phyloP scores from a whole-genome alignment of 495 filamentous ascomycete species.

The Xylaria curta region DNA sequence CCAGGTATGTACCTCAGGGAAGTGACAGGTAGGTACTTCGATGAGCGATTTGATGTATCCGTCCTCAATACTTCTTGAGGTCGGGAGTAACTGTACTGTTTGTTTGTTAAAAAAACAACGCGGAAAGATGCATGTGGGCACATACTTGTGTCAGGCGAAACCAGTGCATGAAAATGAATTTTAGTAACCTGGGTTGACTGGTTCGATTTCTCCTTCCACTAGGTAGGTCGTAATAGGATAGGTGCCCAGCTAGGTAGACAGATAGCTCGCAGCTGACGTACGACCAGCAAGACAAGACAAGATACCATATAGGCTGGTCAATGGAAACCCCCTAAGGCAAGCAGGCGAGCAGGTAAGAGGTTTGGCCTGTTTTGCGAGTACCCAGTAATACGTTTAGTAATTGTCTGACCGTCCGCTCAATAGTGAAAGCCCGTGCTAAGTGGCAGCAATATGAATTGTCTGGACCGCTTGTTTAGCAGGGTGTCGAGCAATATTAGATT shows the following conservation, averaged over 20 bases:
- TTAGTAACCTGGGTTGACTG: neutral
- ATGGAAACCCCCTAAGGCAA: neutral
- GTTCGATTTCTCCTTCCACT: neutral
- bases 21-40: neutral
- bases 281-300: neutral
- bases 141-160: conserved; percentile 1
- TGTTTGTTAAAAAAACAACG: conserved; percentile 3
- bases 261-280: neutral
- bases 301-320: neutral
- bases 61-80: neutral
- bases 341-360: neutral
- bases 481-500: neutral
- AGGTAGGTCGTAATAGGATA: conserved; percentile 4
- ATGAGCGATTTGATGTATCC: neutral
- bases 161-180: neutral
- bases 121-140: neutral
- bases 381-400: neutral
- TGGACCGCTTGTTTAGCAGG: neutral
- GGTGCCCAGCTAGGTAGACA: conserved; percentile 10
- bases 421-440: neutral
- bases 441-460: neutral
- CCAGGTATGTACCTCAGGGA: conserved; percentile 13
- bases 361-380: neutral
- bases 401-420: neutral
- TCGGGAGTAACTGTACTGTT: neutral